These are phyloP conservation scores for Phytophthora pistaciae DNA, from an alignment of 352 stramenopile genomes.

Conservation along the genomic window DNA sequence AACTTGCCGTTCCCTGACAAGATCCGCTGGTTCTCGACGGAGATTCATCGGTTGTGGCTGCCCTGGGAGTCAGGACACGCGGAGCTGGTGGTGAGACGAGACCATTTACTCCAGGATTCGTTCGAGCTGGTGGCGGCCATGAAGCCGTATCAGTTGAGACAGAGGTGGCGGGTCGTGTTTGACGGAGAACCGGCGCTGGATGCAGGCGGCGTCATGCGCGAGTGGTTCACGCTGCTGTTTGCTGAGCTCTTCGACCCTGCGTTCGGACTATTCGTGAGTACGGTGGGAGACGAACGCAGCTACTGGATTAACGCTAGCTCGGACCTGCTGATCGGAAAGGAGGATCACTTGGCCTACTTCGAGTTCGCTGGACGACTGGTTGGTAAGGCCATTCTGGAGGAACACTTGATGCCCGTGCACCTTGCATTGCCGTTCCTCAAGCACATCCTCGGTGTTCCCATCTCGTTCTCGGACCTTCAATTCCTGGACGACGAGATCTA, in stretches of 20 bases:
- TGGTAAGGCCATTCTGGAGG: conserved; percentile 90
- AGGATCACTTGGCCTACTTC: conserved; percentile 84
- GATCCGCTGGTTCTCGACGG: conserved; percentile 85
- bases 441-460: conserved; percentile 87
- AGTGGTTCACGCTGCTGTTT: conserved; percentile 92
- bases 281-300: conserved; percentile 74
- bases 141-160: conserved; percentile 84
- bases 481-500: conserved; percentile 91
- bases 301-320: conserved; percentile 91
- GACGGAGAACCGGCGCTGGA: conserved; percentile 87
- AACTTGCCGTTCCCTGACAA: conserved; percentile 84
- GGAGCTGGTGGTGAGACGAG: conserved; percentile 78
- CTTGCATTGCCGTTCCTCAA: conserved; percentile 89
- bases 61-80: conserved; percentile 86
- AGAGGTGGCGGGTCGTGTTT: conserved; percentile 89
- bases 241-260: conserved; percentile 82
- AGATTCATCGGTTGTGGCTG: conserved; percentile 84
- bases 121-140: conserved; percentile 83
- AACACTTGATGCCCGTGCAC: conserved; percentile 82
- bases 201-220: conserved; percentile 89
- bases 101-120: conserved; percentile 89
- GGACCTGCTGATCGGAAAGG: conserved; percentile 40
- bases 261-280: conserved; percentile 82
- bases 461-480: conserved; percentile 92
- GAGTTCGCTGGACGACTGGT: conserved; percentile 82